Evolutionary conservation across 805 yeast species (phyloP).

Genomic region (Ogataea henricii): DNA sequence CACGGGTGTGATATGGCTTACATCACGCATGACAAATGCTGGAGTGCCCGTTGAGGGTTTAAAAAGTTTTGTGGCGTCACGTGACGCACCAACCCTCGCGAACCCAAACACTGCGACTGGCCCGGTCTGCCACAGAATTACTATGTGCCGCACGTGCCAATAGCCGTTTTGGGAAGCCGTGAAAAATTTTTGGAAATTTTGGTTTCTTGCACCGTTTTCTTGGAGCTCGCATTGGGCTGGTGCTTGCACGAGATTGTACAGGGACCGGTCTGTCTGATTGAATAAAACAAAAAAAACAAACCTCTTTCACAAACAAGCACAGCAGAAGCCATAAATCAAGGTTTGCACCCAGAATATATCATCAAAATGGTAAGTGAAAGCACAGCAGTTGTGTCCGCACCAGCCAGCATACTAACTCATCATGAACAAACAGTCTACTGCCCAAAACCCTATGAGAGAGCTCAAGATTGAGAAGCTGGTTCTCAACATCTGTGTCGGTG

Average conservation of each 20-base stretch:
- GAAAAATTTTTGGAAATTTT: conserved; percentile 16
- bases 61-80: conserved; percentile 2
- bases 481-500: conserved; percentile 99
- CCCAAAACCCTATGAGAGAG: conserved; percentile 97
- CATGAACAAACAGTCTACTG: conserved; percentile 38
- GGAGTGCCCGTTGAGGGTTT: conserved; percentile 13
- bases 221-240: conserved; percentile 3
- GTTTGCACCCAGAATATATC: conserved; percentile 1
- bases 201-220: background rate
- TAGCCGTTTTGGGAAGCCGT: conserved; percentile 13
- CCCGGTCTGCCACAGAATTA: background rate
- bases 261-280: background rate
- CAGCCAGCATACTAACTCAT: conserved; percentile 33
- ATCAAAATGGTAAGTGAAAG: conserved; percentile 4
- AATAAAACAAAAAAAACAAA: background rate
- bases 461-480: conserved; percentile 98
- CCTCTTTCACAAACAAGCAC: background rate
- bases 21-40: background rate
- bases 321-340: background rate
- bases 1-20: background rate
- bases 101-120: conserved; percentile 7
- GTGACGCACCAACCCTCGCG: conserved; percentile 11
- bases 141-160: background rate
- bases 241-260: conserved; percentile 6
- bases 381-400: background rate